These are phyloP conservation scores for Leishmania tarentolae DNA, from an alignment of 208 protist genomes.

Conservation along the genomic window DNA sequence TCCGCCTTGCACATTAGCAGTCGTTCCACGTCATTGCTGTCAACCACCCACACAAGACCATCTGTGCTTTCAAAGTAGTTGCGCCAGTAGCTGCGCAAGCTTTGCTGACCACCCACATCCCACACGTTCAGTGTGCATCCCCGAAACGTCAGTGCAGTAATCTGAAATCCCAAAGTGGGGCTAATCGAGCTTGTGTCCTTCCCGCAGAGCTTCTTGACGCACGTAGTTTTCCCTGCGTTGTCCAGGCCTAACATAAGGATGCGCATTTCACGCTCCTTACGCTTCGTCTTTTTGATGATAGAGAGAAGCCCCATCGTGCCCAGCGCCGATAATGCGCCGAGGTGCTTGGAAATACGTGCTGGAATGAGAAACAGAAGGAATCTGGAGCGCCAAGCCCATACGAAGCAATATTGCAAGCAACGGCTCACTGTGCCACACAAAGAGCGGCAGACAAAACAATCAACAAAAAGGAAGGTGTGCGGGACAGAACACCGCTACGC, in stretches of 20 bases:
- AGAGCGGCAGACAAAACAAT: neutral
- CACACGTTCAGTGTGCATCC: slow-evolving; percentile 99
- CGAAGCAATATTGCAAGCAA: neutral
- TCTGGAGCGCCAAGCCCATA: neutral
- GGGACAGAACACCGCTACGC: neutral
- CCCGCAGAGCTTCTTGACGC: slow-evolving; percentile 99
- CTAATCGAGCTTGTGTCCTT: slow-evolving; percentile 97
- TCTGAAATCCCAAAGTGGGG: slow-evolving; percentile 99
- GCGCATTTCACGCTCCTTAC: slow-evolving; percentile 99
- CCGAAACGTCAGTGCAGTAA: slow-evolving; percentile 96
- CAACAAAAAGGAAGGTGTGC: neutral
- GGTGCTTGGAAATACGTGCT: neutral
- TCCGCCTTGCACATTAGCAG: slow-evolving; percentile 95
- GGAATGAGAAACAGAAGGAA: slow-evolving; percentile 2
- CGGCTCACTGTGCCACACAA: neutral
- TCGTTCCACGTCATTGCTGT: slow-evolving; percentile 93
- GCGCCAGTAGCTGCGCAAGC: slow-evolving; percentile 98
- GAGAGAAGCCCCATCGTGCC: slow-evolving; percentile 97
- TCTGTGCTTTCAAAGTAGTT: slow-evolving; percentile 98
- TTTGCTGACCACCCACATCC: slow-evolving; percentile 99
- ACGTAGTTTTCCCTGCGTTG: slow-evolving; percentile 99
- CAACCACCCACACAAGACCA: slow-evolving; percentile 97
- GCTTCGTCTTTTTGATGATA: slow-evolving; percentile 98
- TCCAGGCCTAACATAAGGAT: slow-evolving; percentile 97
- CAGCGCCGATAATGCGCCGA: neutral